A percentile compares a stretch with the other conserved stretches of the same genome.
Evolutionary conservation across 306 rosid genomes (phyloP).

Genomic region (Astragalus glycyphyllos): DNA sequence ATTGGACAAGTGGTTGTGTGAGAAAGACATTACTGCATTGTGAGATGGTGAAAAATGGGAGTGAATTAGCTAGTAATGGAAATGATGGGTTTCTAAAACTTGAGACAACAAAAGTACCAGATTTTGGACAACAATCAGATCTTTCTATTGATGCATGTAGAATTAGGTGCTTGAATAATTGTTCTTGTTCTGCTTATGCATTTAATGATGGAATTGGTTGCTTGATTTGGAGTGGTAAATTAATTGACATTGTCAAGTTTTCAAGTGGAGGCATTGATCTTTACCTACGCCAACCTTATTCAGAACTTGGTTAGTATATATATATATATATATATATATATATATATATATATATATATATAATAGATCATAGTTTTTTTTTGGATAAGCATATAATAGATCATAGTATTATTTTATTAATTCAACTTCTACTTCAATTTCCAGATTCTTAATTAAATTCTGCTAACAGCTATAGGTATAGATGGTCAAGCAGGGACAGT

Average conservation of each 20-base stretch:
- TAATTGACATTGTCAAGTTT: slow-evolving; percentile 28
- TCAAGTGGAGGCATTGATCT: slow-evolving; percentile 39
- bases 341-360: too few species aligned
- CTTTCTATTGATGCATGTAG: neutral
- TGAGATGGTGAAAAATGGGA: slow-evolving; percentile 3
- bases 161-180: slow-evolving; percentile 21
- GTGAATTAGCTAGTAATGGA: neutral
- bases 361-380: too few species aligned
- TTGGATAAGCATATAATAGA: too few species aligned
- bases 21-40: slow-evolving; percentile 26
- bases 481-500: too few species aligned
- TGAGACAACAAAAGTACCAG: slow-evolving; percentile 48
- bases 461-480: too few species aligned
- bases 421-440: neutral
- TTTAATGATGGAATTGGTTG: slow-evolving; percentile 25
- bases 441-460: neutral
- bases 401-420: too few species aligned
- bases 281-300: slow-evolving; percentile 23
- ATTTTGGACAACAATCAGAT: neutral
- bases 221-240: slow-evolving; percentile 35
- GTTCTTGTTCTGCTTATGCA: slow-evolving; percentile 46
- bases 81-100: slow-evolving; percentile 37
- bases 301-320: slow-evolving; percentile 15
- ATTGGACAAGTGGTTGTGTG: slow-evolving; percentile 40
- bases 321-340: neutral